Base-by-base conservation (phyloP, 805 yeast genomes). In the Starmerella floris region DNA sequence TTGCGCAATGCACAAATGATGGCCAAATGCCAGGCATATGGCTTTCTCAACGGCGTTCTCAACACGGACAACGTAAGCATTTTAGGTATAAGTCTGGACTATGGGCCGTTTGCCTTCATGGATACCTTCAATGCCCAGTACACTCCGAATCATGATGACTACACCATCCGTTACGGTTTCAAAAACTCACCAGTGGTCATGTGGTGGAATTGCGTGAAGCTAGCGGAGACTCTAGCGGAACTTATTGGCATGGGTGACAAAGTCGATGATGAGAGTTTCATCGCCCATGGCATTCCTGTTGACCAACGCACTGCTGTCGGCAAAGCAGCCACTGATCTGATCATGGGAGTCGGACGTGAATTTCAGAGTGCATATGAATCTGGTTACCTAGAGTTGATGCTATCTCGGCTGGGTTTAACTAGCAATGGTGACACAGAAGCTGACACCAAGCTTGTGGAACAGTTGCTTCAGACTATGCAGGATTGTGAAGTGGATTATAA, bases 31-130 rank as follows among this genome's bases (percentile, higher is more conserved):
- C 96, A 88, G 57, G 72, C 80, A 0, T 88, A 85, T 61, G 97
- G 96, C 2, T 87, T 88, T 55, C 60, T 87, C 51, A 91, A 88
- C 56, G 98, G 98, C 13, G 97, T 91, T 4, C 65, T 91, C 43
- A 88, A 88, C 59, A 87, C 97, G 0, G 98, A 88, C 57, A 88
- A 88, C 57, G 83, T 95, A 1, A 83, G 95, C 0, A 69, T 88
- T n/a, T 56, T 79, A 35, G 98, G 98, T 0, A 64, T 85, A 10
- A 74, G 94, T 0, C 73, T 91, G 61, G 98, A 88, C 61, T 91
- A 79, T 60, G 98, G 97, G 2, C 97, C 98, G 1, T 91, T 83
- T 63, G 82, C 93, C 17, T 80, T 85, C 46, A 72, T 87, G 79
- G 95, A 87, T 56, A 73, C 72, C 36, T 88, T 79, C 57, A 77